Base-by-base conservation (phyloP, 805 yeast genomes). In the Kazachstania kunashirensis region DNA sequence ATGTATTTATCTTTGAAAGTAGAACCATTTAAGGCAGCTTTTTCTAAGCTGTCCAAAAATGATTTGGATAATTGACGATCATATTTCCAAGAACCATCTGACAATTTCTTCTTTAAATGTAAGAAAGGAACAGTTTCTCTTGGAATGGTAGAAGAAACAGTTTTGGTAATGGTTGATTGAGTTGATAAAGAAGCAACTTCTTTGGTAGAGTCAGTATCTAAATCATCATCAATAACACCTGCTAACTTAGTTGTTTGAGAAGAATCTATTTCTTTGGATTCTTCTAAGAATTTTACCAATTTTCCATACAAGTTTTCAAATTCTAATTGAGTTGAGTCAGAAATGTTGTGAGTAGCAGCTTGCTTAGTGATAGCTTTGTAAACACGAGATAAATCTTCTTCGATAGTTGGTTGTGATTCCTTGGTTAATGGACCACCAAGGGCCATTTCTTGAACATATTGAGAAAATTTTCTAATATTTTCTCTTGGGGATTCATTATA, bases 391-490 rank as follows among this genome's bases (percentile, higher is more conserved):
- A 85, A 71, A 62, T 86, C 95, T 58, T 85, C 89, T 59, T 83
- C 79, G 53, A 84, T 78, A 24, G 89, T 70, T 50, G 89, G 84
- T 55, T 83, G 80, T 31, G 65, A 60, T 31, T 54, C 56, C 50
- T 70, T 77, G 41, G 96, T 84, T 55, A 84, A 65, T 47, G 77
- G 77, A 51, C 95, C 88, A 65, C 98, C 98, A 55, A 75, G 79
- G 37, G 97, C 94, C 96, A 92, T 88, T 63, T 84, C 95, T 57
- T 77, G 74, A 47, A 92, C 96, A 61, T 92, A 92, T 61, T 88
- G 89, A 66, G 92, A 96, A 46, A 92, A 73, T 62, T 92, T 92
- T 65, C 96, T 79, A 45, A 88, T 94, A 43, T 89, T 75, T 34
- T 88, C 84, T 65, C 95, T 83, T 58, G 84, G 78, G 44, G 72